Evolutionary conservation across 2,329 filamentous ascomycete genomes (phyloP).

Genomic region (Talaromyces albobiverticillius): DNA sequence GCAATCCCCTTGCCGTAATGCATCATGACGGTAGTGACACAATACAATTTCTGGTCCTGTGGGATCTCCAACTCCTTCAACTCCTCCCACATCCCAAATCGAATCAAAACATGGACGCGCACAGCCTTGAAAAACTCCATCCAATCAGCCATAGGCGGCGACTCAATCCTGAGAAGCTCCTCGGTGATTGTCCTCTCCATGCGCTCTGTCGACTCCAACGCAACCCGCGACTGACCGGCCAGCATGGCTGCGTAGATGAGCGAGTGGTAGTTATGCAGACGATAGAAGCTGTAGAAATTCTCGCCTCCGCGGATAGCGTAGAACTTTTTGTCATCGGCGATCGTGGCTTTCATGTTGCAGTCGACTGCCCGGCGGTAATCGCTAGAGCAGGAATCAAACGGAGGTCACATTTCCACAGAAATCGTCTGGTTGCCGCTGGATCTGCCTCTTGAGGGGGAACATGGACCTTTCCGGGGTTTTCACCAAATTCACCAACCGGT

Average conservation of each 20-base stretch:
- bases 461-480: no score
- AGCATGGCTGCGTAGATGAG: slow-evolving; percentile 73
- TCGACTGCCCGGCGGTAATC: slow-evolving; percentile 64
- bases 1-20: slow-evolving; percentile 67
- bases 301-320: slow-evolving; percentile 55
- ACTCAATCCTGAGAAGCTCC: slow-evolving; percentile 46
- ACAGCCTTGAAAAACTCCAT: slow-evolving; percentile 15
- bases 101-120: slow-evolving; percentile 15
- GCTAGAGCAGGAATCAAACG: no score
- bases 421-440: no score
- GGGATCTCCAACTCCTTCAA: slow-evolving; percentile 12
- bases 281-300: slow-evolving; percentile 73
- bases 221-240: slow-evolving; percentile 58
- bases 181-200: slow-evolving; percentile 63
- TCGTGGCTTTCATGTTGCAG: slow-evolving; percentile 63
- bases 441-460: no score
- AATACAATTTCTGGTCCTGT: slow-evolving; percentile 56
- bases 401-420: no score
- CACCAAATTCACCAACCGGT: no score
- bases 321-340: slow-evolving; percentile 65
- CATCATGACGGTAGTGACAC: slow-evolving; percentile 62
- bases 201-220: slow-evolving; percentile 54
- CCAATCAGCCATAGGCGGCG: slow-evolving; percentile 17
- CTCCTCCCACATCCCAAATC: slow-evolving; percentile 18
- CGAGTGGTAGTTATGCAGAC: slow-evolving; percentile 70